These are phyloP conservation scores for Podila clonocystis DNA, from an alignment of 192 early-diverging fungal species.

Conservation along the genomic window DNA sequence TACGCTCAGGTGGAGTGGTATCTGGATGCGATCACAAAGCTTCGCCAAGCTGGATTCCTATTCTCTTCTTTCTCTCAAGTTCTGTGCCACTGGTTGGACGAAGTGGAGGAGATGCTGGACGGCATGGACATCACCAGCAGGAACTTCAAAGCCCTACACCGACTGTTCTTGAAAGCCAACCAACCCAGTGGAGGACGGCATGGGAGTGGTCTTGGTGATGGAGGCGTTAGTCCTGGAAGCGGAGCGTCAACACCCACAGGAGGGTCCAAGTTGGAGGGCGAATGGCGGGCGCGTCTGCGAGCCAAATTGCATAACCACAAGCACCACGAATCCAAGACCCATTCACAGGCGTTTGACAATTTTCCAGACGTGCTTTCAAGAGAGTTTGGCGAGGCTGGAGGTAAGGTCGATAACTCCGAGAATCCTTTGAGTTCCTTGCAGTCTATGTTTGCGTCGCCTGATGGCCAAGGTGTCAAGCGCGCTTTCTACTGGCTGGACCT, in stretches of 20 bases:
- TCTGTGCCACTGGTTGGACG: slow-evolving; percentile 57
- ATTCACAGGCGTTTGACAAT: background rate
- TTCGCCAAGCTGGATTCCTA: slow-evolving; percentile 53
- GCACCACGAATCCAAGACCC: background rate
- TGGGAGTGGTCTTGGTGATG: slow-evolving; percentile 6
- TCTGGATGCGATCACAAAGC: slow-evolving; percentile 55
- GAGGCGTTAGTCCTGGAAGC: background rate
- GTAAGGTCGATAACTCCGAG: background rate
- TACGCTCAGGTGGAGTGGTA: slow-evolving; percentile 51
- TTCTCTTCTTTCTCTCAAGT: slow-evolving; percentile 54
- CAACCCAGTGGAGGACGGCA: slow-evolving; percentile 6
- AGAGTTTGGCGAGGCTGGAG: background rate
- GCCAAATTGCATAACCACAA: slow-evolving; percentile 17
- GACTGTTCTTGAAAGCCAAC: slow-evolving; percentile 20
- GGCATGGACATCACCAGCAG: slow-evolving; percentile 23
- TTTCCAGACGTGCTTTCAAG: background rate
- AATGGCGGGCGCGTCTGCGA: slow-evolving; percentile 25
- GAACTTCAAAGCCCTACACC: slow-evolving; percentile 25
- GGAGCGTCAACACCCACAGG: background rate
- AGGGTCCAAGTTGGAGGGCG: slow-evolving; percentile 3
- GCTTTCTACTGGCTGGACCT: slow-evolving; percentile 24
- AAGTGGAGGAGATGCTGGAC: slow-evolving; percentile 38
- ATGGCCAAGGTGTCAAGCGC: background rate
- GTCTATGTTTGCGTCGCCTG: slow-evolving; percentile 5
- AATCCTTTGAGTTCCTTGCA: slow-evolving; percentile 14